Conservation (phyloP, 2,329 filamentous ascomycete genomes). For the Cryphonectria radicalis region DNA sequence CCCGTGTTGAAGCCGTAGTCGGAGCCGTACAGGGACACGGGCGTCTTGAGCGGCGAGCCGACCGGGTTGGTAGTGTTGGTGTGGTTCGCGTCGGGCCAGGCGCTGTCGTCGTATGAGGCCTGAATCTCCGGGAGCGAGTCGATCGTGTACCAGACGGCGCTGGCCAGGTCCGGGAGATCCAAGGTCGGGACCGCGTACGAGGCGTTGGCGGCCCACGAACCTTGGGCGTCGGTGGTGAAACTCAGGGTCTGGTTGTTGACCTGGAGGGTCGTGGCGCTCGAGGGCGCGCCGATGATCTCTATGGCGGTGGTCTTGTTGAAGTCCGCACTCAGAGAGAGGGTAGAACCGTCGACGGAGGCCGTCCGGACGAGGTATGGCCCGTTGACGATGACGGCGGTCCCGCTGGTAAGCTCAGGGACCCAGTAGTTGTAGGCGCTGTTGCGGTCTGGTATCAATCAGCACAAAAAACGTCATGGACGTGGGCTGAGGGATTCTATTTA, state of each 20-base stretch:
- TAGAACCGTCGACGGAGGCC: slow-evolving; percentile 57
- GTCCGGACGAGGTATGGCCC: slow-evolving; percentile 68
- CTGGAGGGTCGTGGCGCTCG: slow-evolving; percentile 48
- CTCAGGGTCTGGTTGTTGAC: slow-evolving; percentile 43
- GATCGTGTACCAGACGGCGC: slow-evolving; percentile 68
- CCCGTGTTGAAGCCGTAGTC: slow-evolving; percentile 75
- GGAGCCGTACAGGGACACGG: slow-evolving; percentile 64
- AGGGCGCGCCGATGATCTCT: slow-evolving; percentile 69
- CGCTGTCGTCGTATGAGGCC: slow-evolving; percentile 67
- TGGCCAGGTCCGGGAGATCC: slow-evolving; percentile 59
- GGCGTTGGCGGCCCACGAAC: slow-evolving; percentile 53
- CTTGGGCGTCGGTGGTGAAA: slow-evolving; percentile 51
- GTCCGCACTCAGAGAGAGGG: slow-evolving; percentile 69
- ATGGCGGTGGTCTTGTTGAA: slow-evolving; percentile 70
- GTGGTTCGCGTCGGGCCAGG: slow-evolving; percentile 66
- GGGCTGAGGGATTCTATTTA: background rate
- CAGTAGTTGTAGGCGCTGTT: slow-evolving; percentile 72
- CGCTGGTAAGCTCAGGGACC: slow-evolving; percentile 58
- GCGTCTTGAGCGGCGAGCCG: slow-evolving; percentile 57
- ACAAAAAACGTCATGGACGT: no score
- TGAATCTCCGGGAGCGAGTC: slow-evolving; percentile 74
- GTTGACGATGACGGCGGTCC: slow-evolving; percentile 54
- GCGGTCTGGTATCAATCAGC: slow-evolving; percentile 36
- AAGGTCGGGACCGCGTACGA: slow-evolving; percentile 55
- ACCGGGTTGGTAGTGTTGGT: slow-evolving; percentile 65